Conservation (phyloP, 2,329 filamentous ascomycete genomes). For the Hymenoscyphus infarciens region DNA sequence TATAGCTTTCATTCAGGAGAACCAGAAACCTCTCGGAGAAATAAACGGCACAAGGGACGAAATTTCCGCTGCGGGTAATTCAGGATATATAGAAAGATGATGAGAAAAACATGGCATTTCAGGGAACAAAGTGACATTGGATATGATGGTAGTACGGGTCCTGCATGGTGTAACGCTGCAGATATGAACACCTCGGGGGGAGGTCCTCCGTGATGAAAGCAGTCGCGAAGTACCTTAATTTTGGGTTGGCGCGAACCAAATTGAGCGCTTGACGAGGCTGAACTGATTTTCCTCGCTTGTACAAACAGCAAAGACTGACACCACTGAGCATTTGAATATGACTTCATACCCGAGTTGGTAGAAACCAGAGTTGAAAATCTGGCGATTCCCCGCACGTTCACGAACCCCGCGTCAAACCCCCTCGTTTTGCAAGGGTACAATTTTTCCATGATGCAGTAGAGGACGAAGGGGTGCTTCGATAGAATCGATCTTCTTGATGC, state of each 20-base stretch:
- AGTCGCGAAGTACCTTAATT: slow-evolving; percentile 8
- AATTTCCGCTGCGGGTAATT: slow-evolving; percentile 5
- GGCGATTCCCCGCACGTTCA: background rate
- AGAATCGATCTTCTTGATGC: background rate
- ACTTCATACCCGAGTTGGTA: background rate
- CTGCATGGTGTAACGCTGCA: slow-evolving; percentile 3
- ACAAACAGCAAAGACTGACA: background rate
- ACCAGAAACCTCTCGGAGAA: background rate
- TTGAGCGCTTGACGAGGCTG: too few species aligned
- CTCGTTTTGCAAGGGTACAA: background rate
- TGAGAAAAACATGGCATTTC: background rate
- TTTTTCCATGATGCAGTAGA: slow-evolving; percentile 1
- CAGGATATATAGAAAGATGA: background rate
- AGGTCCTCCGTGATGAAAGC: slow-evolving; percentile 6
- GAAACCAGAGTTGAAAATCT: background rate
- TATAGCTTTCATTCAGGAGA: background rate
- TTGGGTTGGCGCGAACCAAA: background rate
- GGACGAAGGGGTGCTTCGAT: background rate
- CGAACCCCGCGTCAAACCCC: background rate
- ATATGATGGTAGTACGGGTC: background rate
- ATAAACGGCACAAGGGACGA: slow-evolving; percentile 2
- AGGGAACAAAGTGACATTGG: background rate
- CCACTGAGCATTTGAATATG: background rate
- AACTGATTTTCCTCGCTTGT: background rate
- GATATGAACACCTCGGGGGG: slow-evolving; percentile 5